Evolutionary conservation across 208 protist genomes (phyloP), one percentile per base, ranked within the genome.

Genomic region (Trichomonas gallinae): DNA sequence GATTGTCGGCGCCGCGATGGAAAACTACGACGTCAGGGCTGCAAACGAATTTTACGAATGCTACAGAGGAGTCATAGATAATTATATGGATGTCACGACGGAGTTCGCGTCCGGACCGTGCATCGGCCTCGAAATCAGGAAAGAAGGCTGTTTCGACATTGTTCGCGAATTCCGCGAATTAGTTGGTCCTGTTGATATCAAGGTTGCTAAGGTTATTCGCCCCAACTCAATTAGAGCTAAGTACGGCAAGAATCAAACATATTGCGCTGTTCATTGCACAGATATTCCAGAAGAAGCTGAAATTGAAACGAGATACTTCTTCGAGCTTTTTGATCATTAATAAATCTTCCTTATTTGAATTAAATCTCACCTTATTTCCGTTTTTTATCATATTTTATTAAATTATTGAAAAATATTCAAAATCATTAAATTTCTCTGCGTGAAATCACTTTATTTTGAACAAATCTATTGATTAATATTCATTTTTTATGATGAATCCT

Each of bases 251-350:
- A 98, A 98, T 97, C 98, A 97, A 36, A 97, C 98, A 38, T 97
- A 98, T 44, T 99, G 99, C 96, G 98, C 98, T 9, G 98, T 99
- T 98, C 93, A 96, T 45, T 96, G 98, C 97, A 99, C 98, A 42
- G 98, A 99, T 97, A 97, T 99, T 34, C 97, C 98, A 87, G 98
- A 99, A 96, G 98, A 99, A 96, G 98, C 98, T 31, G 97, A 98
- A 34, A 97, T 99, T 0, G 98, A 99, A 96, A 82, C 93, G 0
- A 83, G 88, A 81, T 97, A 83, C 46, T 97, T 97, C 44, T 97
- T 97, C 63, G 34, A n/a, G 10, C 51, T 96, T n/a, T 49, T 96
- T 46, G 49, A 17, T 93, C 42, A 93, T 93, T 34, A 93, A 36
- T 51, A 51, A 93, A 89, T 13, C 13, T 31, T 89, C 21, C 38